These are phyloP conservation scores for Chytriomyces confervae DNA, from an alignment of 192 early-diverging fungal species.

Conservation along the genomic window DNA sequence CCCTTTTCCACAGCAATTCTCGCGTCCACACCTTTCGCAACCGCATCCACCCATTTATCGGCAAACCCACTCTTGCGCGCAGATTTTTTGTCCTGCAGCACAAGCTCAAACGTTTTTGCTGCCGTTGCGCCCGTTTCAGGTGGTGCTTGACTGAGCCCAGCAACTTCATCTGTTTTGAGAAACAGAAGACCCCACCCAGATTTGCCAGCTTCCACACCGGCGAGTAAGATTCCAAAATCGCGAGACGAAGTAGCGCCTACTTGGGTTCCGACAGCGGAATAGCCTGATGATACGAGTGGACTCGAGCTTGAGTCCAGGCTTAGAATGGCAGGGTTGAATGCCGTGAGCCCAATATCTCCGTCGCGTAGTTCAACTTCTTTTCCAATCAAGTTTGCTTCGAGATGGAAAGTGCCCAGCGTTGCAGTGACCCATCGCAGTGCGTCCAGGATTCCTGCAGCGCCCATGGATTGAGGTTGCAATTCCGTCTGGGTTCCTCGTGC, in stretches of 20 bases:
- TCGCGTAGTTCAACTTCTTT: constrained; percentile 17
- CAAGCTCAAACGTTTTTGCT: constrained; percentile 25
- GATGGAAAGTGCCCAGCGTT: constrained; percentile 22
- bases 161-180: constrained; percentile 34
- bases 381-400: constrained; percentile 23
- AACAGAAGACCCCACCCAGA: constrained; percentile 29
- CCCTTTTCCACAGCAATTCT: constrained; percentile 14
- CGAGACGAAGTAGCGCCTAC: background rate
- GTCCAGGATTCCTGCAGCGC: background rate
- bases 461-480: background rate
- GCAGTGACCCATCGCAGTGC: constrained; percentile 30
- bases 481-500: background rate
- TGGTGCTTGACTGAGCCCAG: constrained; percentile 29
- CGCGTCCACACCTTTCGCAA: constrained; percentile 24
- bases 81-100: constrained; percentile 20
- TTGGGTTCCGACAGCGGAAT: background rate
- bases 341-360: constrained; percentile 26
- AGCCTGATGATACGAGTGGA: background rate
- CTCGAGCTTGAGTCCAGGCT: background rate
- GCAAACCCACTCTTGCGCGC: constrained; percentile 25
- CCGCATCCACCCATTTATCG: constrained; percentile 27
- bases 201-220: constrained; percentile 20
- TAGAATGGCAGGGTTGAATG: constrained; percentile 6
- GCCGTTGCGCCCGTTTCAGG: constrained; percentile 16
- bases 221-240: constrained; percentile 11